Evolutionary conservation across 2,329 filamentous ascomycete species (phyloP).

Genomic region (Dryadomyces sulphureus): DNA sequence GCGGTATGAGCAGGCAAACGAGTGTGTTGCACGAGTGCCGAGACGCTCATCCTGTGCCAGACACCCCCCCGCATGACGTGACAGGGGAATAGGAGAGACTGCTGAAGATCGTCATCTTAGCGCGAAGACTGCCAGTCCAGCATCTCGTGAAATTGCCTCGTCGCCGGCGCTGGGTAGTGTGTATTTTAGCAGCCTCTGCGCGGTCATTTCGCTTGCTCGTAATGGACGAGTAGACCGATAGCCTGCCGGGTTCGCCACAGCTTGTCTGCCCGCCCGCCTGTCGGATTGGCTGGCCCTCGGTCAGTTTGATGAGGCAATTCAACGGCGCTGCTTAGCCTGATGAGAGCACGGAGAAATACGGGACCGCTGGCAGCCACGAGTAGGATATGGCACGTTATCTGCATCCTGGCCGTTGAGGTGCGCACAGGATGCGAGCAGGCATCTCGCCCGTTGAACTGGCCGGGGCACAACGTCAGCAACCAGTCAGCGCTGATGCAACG

Average conservation of each 20-base stretch:
- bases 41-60: not conserved
- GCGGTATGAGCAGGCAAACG: too few species aligned
- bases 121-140: not conserved
- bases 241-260: too few species aligned
- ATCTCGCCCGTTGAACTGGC: too few species aligned
- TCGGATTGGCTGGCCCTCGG: not conserved
- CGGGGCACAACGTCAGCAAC: too few species aligned
- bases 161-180: too few species aligned
- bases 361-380: not conserved
- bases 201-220: not conserved
- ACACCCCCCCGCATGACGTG: not conserved
- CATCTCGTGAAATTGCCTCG: not conserved
- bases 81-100: not conserved
- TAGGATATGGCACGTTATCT: slow-evolving; percentile 1
- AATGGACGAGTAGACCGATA: too few species aligned
- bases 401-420: not conserved
- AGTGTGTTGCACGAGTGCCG: too few species aligned
- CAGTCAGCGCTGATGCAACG: too few species aligned
- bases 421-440: too few species aligned
- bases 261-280: not conserved
- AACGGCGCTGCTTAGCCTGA: not conserved
- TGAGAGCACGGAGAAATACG: not conserved
- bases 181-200: not conserved
- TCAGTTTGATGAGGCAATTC: not conserved
- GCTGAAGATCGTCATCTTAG: not conserved